These are phyloP conservation scores for Gaertneriomyces semiglobifer DNA, from an alignment of 192 early-diverging fungal genomes.

Conservation along the genomic window DNA sequence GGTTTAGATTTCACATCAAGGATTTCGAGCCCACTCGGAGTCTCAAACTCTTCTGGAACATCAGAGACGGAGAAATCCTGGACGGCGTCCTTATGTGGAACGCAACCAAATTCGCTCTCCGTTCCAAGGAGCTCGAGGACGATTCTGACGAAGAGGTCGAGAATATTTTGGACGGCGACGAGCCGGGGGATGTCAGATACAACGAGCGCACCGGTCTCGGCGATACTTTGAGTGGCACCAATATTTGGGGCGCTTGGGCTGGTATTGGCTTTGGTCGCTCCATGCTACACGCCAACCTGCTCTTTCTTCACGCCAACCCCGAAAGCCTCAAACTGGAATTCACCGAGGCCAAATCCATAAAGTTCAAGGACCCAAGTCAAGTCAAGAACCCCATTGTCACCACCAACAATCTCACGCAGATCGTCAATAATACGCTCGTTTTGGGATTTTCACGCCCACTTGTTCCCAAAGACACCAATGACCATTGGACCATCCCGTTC, in stretches of 20 bases:
- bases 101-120: not conserved
- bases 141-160: not conserved
- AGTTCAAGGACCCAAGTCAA: not conserved
- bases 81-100: slow-evolving; percentile 20
- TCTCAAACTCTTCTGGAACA: slow-evolving; percentile 18
- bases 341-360: not conserved
- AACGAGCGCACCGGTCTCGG: too few relatives aligned
- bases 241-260: slow-evolving; percentile 14
- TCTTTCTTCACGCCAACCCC: slow-evolving; percentile 17
- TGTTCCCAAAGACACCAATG: slow-evolving; percentile 14
- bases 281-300: slow-evolving; percentile 33
- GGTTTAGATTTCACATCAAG: not conserved
- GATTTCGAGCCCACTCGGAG: slow-evolving; percentile 3
- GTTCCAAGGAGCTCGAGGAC: not conserved
- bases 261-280: slow-evolving; percentile 28
- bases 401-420: not conserved
- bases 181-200: too few relatives aligned
- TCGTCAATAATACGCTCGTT: not conserved
- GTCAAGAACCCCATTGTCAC: not conserved
- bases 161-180: too few relatives aligned
- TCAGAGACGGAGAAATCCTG: slow-evolving; percentile 16
- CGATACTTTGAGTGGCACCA: not conserved
- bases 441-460: slow-evolving; percentile 11
- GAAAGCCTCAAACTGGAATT: not conserved
- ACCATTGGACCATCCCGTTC: slow-evolving; percentile 11